phyloP scores from a whole-genome alignment of 2,329 filamentous ascomycete genomes.

The Davidsoniella australis region DNA sequence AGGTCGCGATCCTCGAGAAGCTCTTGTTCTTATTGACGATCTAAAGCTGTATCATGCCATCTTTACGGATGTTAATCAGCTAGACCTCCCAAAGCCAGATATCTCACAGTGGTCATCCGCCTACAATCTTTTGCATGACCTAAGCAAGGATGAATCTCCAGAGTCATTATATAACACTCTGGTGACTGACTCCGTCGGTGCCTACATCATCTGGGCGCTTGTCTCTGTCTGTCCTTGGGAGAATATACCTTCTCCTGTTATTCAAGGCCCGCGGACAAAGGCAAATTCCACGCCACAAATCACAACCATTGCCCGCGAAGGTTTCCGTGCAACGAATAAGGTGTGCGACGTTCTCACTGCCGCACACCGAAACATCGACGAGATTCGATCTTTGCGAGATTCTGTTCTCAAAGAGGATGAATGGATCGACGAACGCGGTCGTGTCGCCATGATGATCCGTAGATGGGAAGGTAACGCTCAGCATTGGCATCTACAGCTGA shows the following conservation, averaged over 20 bases:
- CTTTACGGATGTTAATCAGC: slow-evolving; percentile 50
- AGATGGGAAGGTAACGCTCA: slow-evolving; percentile 45
- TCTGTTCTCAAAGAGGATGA: slow-evolving; percentile 30
- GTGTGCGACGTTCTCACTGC: slow-evolving; percentile 49
- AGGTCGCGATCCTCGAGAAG: slow-evolving; percentile 41
- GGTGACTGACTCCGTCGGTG: slow-evolving; percentile 43
- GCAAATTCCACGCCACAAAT: slow-evolving; percentile 32
- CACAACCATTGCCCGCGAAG: slow-evolving; percentile 52
- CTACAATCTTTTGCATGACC: slow-evolving; percentile 44
- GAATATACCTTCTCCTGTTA: slow-evolving; percentile 26
- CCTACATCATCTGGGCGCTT: slow-evolving; percentile 62
- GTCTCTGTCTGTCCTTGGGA: slow-evolving; percentile 61
- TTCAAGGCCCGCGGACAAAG: slow-evolving; percentile 29
- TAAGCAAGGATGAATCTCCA: slow-evolving; percentile 27
- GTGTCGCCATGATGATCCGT: slow-evolving; percentile 57
- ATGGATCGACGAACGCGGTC: slow-evolving; percentile 37
- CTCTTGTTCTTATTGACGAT: slow-evolving; percentile 48
- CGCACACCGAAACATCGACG: slow-evolving; percentile 41
- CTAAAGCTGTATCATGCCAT: slow-evolving; percentile 55
- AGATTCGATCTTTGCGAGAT: slow-evolving; percentile 47
- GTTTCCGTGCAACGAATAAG: slow-evolving; percentile 65
- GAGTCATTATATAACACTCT: slow-evolving; percentile 36
- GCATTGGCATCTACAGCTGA: slow-evolving; percentile 54
- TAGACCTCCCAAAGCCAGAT: slow-evolving; percentile 36
- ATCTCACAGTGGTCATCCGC: slow-evolving; percentile 41